Evolutionary conservation across 2,329 filamentous ascomycete genomes (phyloP), one percentile per base, ranked within the genome.

Genomic region (Aspergillus terreus): DNA sequence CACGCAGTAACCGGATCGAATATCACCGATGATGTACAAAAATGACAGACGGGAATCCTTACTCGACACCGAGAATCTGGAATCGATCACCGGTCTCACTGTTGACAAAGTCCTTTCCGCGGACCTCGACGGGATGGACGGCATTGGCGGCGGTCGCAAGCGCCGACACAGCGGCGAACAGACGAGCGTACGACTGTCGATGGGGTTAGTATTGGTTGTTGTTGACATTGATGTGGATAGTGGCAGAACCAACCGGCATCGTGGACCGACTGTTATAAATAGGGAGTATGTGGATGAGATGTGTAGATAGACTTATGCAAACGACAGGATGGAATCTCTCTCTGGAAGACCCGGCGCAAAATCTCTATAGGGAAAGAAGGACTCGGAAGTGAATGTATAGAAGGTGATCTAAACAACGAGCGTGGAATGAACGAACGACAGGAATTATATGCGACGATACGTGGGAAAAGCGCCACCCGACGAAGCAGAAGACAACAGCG

Each of bases 21-120:
- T 44, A 52, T 56, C 41, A 23, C 30, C 10, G 15, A 21, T 10
- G 42, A 35, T 23, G 14, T 14, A 6, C 32, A 35, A 21, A 21
- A 23, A 11, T 17, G n/a, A 10, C 25, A 9, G 11, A 17, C 19
- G 49, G 36, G 32, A 23, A 44, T 42, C 42, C 76, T 66, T 72
- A 80, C 75, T 84, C 83, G 52, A 85, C 80, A 66, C 82, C 82
- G 53, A 85, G 72, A 53, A 86, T 78, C 71, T 83, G 78, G 67
- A 85, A 79, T 44, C 83, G 78, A 58, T 82, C 77, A 50, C 77
- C 76, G 15, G 79, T 82, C 49, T 78, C 72, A 33, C 75, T 76
- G 66, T 84, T 79, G 60, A 86, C 76, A 67, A 86, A 85, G 65
- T 85, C 78, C 66, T 81, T 79, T 53, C 82, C 81, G 50, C 78